These are phyloP conservation scores for Intubia oerlemansii DNA, from an alignment of 2,329 filamentous ascomycete species.

Conservation along the genomic window DNA sequence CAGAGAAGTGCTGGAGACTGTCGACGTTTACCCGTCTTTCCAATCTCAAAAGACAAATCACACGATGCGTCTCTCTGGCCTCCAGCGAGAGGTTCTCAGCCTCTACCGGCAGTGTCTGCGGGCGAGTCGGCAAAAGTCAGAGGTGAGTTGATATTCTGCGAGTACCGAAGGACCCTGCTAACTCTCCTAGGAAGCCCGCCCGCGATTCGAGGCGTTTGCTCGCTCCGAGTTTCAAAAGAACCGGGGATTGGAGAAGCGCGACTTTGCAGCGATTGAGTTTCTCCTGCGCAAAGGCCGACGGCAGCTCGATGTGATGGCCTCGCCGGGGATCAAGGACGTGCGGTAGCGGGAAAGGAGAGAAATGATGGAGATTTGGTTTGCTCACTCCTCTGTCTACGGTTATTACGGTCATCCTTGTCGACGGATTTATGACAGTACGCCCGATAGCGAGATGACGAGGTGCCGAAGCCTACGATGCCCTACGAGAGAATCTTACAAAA, in stretches of 20 bases:
- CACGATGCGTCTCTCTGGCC: slow-evolving; percentile 44
- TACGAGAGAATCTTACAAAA: no score
- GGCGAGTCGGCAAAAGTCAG: slow-evolving; percentile 60
- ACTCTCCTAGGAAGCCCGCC: no score
- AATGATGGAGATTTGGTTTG: no score
- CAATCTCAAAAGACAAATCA: no score
- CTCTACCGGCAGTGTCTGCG: slow-evolving; percentile 77
- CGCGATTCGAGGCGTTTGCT: slow-evolving; percentile 43
- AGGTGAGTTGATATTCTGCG: slow-evolving; percentile 21
- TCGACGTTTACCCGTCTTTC: no score
- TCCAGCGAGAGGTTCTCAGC: slow-evolving; percentile 74
- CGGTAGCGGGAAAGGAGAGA: slow-evolving; percentile 12
- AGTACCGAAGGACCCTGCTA: no score
- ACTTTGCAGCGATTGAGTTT: slow-evolving; percentile 73
- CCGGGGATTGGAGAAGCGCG: slow-evolving; percentile 50
- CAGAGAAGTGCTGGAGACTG: no score
- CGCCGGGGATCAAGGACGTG: slow-evolving; percentile 62
- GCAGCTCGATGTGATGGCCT: slow-evolving; percentile 65
- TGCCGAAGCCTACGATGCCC: no score
- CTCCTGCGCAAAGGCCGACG: slow-evolving; percentile 60
- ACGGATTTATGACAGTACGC: no score
- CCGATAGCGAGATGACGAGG: no score
- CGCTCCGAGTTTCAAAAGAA: slow-evolving; percentile 61
- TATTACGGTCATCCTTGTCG: no score
- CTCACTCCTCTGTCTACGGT: no score